phyloP scores from a whole-genome alignment of 345 rosid genomes.

The Jatropha curcas region DNA sequence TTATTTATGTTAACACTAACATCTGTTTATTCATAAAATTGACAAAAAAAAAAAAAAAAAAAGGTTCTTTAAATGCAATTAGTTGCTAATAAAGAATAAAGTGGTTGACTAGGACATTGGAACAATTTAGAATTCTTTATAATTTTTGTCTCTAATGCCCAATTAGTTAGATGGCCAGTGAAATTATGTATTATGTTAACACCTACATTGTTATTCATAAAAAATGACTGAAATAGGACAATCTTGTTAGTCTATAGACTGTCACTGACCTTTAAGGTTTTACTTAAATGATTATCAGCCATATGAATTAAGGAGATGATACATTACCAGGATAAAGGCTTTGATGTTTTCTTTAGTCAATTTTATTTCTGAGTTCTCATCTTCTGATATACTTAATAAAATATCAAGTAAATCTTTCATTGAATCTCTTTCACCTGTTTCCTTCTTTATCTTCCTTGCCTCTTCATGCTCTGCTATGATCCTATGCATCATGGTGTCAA shows the following conservation, averaged over 20 bases:
- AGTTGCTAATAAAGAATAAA: too few relatives aligned
- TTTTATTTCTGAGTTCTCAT: slow-evolving; percentile 44
- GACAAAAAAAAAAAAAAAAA: too few relatives aligned
- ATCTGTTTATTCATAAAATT: too few relatives aligned
- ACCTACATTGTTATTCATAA: background rate
- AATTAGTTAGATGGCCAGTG: background rate
- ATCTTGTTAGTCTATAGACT: background rate
- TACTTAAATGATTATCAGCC: background rate
- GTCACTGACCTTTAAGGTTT: background rate
- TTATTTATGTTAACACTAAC: too few relatives aligned
- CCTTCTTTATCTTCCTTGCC: slow-evolving; percentile 30
- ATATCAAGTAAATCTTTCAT: slow-evolving; percentile 49
- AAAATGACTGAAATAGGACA: background rate
- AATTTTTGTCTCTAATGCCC: too few relatives aligned
- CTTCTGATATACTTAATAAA: slow-evolving; percentile 44
- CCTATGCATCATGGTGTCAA: slow-evolving; percentile 42
- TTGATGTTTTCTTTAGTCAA: slow-evolving; percentile 53
- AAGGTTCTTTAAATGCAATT: too few relatives aligned
- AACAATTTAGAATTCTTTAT: too few relatives aligned
- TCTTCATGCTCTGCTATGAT: slow-evolving; percentile 49
- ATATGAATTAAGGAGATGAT: background rate
- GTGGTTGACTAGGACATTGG: too few relatives aligned
- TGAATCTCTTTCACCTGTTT: slow-evolving; percentile 14
- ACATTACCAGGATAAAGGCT: slow-evolving; percentile 53
- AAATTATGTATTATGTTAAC: background rate